Evolutionary conservation across 805 yeast species (phyloP).

Genomic region (Zygosaccharomyces bailii): DNA sequence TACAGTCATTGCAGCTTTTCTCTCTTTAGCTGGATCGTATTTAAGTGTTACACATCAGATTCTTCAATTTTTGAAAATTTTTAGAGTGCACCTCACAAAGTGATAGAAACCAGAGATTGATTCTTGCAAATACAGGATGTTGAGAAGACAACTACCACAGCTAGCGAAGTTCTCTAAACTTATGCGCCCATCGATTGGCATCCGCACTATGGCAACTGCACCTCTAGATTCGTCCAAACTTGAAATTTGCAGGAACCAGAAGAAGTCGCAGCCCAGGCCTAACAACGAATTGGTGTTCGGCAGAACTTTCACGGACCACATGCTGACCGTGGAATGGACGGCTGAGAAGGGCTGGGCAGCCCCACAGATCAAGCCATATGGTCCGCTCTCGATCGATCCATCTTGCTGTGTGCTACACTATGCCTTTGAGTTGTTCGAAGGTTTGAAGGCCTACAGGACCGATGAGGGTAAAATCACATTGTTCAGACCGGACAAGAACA

Average conservation of each 20-base stretch:
- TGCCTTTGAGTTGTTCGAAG: conserved; percentile 93
- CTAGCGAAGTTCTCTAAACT: background rate
- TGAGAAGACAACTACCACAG: conserved; percentile 10
- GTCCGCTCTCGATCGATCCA: conserved; percentile 74
- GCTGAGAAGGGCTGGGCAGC: conserved; percentile 74
- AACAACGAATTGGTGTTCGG: conserved; percentile 68
- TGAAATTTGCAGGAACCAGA: conserved; percentile 42
- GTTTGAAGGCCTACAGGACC: conserved; percentile 84
- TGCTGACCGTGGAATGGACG: conserved; percentile 84
- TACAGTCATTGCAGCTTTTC: too few relatives aligned
- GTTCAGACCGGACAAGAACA: conserved; percentile 89
- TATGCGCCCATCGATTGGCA: background rate
- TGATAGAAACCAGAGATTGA: too few relatives aligned
- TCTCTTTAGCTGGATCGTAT: too few relatives aligned
- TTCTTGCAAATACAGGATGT: conserved; percentile 12
- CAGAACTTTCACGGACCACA: conserved; percentile 77
- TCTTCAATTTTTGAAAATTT: too few relatives aligned
- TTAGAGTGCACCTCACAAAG: too few relatives aligned
- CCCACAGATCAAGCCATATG: conserved; percentile 89
- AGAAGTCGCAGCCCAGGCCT: conserved; percentile 55
- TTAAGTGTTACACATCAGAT: too few relatives aligned
- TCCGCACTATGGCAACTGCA: conserved; percentile 32
- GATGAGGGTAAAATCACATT: conserved; percentile 64
- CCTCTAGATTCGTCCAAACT: conserved; percentile 56
- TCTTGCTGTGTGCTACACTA: conserved; percentile 90